Base-by-base conservation (phyloP, 2,329 filamentous ascomycete species). In the Sodiomyces alkalinus region DNA sequence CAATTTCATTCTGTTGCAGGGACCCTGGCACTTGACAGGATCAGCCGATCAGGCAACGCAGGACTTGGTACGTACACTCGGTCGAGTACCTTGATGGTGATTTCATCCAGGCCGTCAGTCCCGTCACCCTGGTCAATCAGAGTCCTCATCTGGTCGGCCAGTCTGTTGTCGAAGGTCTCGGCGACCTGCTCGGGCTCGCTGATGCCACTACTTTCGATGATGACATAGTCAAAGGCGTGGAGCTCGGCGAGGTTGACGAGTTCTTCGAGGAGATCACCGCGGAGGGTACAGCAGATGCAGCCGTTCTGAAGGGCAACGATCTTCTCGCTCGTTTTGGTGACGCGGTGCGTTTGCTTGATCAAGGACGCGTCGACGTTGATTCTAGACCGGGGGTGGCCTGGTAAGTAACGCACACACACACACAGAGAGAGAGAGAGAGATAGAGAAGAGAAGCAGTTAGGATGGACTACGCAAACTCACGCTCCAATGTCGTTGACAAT, bases 281-380 rank as follows among this genome's bases (percentile, higher is more conserved):
- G 69, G 0, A 82, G 57, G 0, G 76, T 82, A 40, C 78, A 83
- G 55, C 77, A 83, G 41, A 83, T 83, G 38, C 78, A 82, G 7
- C 77, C 74, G 35, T 80, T 80, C 41, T 80, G 73, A 30, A 80
- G 60, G 7, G 73, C 66, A 11, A 80, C 68, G 18, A 80, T 58
- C 36, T 77, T 74, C 37, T 78, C 71, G 21, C 74, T 54, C 0
- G 66, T 68, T 37, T 67, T 62, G 3, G 64, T 66, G 19, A 76
- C 49, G 15, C 60, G 61, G 40, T 72, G 62, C 2, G 52, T 60
- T 31, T 67, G 55, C 11, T 64, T 63, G 24, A 78, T 68, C 0
- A 76, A 51, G 5, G 68, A 60, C 0, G 72, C 73, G 32, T 80
- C 73, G 38, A 79, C 68, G 38, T 79, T 79, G 28, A 78, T 54